Conservation (phyloP, 2,329 filamentous ascomycete genomes). For the Fusarium sp. region DNA sequence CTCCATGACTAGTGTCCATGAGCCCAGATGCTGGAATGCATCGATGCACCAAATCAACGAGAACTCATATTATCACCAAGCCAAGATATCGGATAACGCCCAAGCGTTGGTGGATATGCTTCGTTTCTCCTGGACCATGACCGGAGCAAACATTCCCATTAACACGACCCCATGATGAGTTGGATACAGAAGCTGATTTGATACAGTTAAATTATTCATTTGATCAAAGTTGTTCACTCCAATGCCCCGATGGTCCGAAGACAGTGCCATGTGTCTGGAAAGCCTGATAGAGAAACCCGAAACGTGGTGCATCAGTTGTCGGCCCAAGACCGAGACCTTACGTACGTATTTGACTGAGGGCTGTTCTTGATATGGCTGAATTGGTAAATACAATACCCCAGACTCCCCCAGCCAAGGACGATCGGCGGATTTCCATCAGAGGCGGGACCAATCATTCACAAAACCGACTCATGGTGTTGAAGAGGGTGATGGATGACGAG, state of each 20-base stretch:
- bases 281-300: background rate
- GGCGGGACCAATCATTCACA: conserved; percentile 36
- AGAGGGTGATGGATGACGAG: conserved; percentile 23
- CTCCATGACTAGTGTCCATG: conserved; percentile 16
- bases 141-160: conserved; percentile 24
- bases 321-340: conserved; percentile 34
- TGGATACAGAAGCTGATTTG: background rate
- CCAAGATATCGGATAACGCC: conserved; percentile 2
- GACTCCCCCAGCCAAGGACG: conserved; percentile 24
- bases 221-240: background rate
- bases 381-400: conserved; percentile 30
- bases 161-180: background rate
- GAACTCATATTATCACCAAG: conserved; percentile 6
- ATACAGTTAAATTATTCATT: background rate
- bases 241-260: conserved; percentile 16
- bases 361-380: conserved; percentile 4
- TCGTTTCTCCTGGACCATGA: background rate
- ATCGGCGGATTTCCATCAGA: conserved; percentile 33
- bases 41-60: background rate
- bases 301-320: conserved; percentile 33
- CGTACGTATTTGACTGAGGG: background rate
- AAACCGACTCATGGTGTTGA: conserved; percentile 29
- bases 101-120: background rate
- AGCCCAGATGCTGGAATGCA: conserved; percentile 17
- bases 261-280: background rate